Base-by-base conservation (phyloP, 2,329 filamentous ascomycete genomes). In the Verticillium alfalfae region DNA sequence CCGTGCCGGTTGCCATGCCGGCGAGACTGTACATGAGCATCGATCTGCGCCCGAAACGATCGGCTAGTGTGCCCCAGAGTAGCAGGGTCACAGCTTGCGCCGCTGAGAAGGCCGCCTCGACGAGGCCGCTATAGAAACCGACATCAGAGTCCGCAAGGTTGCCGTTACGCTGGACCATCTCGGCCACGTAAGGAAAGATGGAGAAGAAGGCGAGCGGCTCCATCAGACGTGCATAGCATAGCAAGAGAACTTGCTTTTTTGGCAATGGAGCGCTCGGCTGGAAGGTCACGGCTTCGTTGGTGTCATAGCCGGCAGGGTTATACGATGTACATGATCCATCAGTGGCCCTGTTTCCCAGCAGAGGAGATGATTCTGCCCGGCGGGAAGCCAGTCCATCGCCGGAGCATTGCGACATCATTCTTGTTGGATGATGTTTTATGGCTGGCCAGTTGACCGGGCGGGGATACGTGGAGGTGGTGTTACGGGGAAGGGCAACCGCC, bases 201-300 rank as follows among this genome's bases (percentile, higher is more conserved):
- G 82, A 86, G 78, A 93, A 94, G 77, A 92, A 94, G n/a, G 90
- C 89, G 49, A 93, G 82, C 1, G 91, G 90, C 69, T 94, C 91
- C 55, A 91, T 79, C 34, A 91, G 70, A 6, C 90, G 85, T 1
- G 88, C 87, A 70, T 87, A 90, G 78, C 91, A 94, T 13, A 95
- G 84, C 12, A 90, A 73, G 37, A 89, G 72, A 59, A 95, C 86
- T 71, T 94, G 91, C n/a, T 71, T 60, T 64, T 76, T 79, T n/a
- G 86, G 34, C 13, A 15, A 15, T 34, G 54, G 9, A n/a, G 54
- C 15, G 54, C 54, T 56, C 31, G 54, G 54, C 54, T 31, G 54
- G 15, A 18, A 31, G 31, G 13, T 56, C 26, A 16, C 13, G 26
- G 31, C n/a, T 52, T 52, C 45, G 45, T 52, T 18, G 45, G 45